Conservation (phyloP, 495 filamentous ascomycete species). For the Cairneyella variabilis region DNA sequence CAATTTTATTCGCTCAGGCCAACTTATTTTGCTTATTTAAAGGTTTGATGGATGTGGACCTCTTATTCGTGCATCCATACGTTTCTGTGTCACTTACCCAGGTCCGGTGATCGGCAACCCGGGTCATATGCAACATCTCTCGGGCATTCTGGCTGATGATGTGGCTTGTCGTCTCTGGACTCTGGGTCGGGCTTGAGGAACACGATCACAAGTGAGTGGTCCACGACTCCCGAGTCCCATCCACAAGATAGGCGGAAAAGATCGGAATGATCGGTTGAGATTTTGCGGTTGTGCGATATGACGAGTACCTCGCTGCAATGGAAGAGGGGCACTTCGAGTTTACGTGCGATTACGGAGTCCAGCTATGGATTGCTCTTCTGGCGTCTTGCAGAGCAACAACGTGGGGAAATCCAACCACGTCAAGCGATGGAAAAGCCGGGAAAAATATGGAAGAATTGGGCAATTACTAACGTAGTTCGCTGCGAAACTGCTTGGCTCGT, state of each 20-base stretch:
- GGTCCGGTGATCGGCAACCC: constrained; percentile 5
- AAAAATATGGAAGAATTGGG: constrained; percentile 2
- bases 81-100: neutral
- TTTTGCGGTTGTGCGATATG: too few relatives aligned
- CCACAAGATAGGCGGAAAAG: neutral
- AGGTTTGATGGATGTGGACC: neutral
- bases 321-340: too few relatives aligned
- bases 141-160: neutral
- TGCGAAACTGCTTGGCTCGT: neutral
- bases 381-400: too few relatives aligned
- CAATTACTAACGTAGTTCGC: neutral
- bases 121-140: constrained; percentile 1
- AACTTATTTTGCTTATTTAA: neutral
- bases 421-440: neutral
- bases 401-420: constrained; percentile 18
- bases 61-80: neutral
- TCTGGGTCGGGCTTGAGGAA: neutral
- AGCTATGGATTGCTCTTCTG: too few relatives aligned
- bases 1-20: neutral
- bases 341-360: neutral
- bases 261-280: too few relatives aligned
- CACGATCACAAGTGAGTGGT: constrained; percentile 11
- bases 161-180: neutral
- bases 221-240: neutral
- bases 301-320: too few relatives aligned